A percentile compares a stretch with the other conserved stretches of the same genome.
These are phyloP conservation scores for Mycocentrospora acerina DNA, from an alignment of 2,329 filamentous ascomycete genomes.

Conservation along the genomic window DNA sequence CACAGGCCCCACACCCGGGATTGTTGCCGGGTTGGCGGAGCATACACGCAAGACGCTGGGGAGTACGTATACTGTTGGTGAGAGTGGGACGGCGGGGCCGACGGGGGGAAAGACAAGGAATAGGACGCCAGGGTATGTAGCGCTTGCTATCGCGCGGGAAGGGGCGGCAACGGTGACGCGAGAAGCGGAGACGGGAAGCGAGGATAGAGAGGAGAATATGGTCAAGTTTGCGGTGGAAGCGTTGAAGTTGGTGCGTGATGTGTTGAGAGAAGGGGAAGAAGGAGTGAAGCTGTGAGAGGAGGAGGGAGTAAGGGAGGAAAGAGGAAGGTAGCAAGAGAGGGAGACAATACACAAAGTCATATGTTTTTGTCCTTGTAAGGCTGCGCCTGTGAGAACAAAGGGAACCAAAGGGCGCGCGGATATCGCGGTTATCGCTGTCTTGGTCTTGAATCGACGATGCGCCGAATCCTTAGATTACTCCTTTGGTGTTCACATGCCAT, in stretches of 20 bases:
- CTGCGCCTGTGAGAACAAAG: too few species aligned
- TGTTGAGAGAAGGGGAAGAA: constrained; percentile 50
- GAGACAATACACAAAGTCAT: too few species aligned
- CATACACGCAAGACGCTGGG: constrained; percentile 58
- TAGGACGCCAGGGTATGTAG: constrained; percentile 63
- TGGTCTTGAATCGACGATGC: too few species aligned
- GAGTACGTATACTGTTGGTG: constrained; percentile 59
- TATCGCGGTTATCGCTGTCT: too few species aligned
- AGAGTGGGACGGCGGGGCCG: constrained; percentile 66
- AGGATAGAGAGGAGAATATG: constrained; percentile 63
- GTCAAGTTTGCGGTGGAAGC: constrained; percentile 61
- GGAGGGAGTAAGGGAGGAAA: neutral
- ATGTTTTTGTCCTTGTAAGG: too few species aligned
- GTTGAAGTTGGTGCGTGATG: constrained; percentile 58
- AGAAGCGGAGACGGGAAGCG: constrained; percentile 59
- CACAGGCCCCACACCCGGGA: constrained; percentile 59
- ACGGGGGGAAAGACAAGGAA: constrained; percentile 58
- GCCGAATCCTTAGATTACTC: too few species aligned
- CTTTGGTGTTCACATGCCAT: too few species aligned
- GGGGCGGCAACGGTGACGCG: constrained; percentile 54
- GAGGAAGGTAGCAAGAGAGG: neutral
- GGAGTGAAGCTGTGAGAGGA: constrained; percentile 40
- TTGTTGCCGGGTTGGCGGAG: constrained; percentile 59
- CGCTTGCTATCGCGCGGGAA: constrained; percentile 60
- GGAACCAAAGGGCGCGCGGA: too few species aligned